A percentile compares a stretch with the other conserved stretches of the same genome.
phyloP scores from a whole-genome alignment of 208 protist genomes.

The Angomonas ambiguus region DNA sequence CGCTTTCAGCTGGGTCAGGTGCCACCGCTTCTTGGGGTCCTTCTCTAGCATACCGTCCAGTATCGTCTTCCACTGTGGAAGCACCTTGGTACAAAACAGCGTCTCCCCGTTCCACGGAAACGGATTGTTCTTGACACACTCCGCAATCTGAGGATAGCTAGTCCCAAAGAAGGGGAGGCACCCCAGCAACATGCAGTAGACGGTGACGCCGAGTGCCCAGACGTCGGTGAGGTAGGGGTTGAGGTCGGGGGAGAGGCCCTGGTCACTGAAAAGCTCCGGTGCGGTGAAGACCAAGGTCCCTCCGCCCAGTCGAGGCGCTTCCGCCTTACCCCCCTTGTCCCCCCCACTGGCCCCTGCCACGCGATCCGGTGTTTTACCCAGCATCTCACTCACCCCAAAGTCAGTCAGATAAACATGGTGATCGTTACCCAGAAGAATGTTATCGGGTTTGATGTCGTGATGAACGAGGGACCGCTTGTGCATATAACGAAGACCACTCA shows the following conservation, averaged over 20 bases:
- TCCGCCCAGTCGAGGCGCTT: slow-evolving; percentile 22
- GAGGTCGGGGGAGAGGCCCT: slow-evolving; percentile 14
- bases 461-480: slow-evolving; percentile 71
- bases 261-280: slow-evolving; percentile 46
- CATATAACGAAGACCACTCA: slow-evolving; percentile 70
- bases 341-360: slow-evolving; percentile 1
- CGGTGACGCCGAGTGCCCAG: slow-evolving; percentile 78
- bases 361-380: slow-evolving; percentile 13
- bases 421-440: slow-evolving; percentile 56
- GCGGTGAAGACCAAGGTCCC: slow-evolving; percentile 72
- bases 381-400: slow-evolving; percentile 75
- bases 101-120: slow-evolving; percentile 46
- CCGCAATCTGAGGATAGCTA: slow-evolving; percentile 33
- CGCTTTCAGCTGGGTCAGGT: slow-evolving; percentile 43
- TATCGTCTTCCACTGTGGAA: slow-evolving; percentile 41
- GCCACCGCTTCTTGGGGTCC: slow-evolving; percentile 54
- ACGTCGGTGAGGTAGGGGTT: slow-evolving; percentile 63
- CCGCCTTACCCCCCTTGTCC: neutral
- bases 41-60: slow-evolving; percentile 74
- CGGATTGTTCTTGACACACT: slow-evolving; percentile 27
- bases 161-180: slow-evolving; percentile 56
- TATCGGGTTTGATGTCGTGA: slow-evolving; percentile 83
- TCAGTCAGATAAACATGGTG: slow-evolving; percentile 63
- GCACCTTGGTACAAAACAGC: slow-evolving; percentile 19
- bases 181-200: slow-evolving; percentile 80